Conservation (phyloP, 139 green algal genomes). For the Desmodesmus armatus region DNA sequence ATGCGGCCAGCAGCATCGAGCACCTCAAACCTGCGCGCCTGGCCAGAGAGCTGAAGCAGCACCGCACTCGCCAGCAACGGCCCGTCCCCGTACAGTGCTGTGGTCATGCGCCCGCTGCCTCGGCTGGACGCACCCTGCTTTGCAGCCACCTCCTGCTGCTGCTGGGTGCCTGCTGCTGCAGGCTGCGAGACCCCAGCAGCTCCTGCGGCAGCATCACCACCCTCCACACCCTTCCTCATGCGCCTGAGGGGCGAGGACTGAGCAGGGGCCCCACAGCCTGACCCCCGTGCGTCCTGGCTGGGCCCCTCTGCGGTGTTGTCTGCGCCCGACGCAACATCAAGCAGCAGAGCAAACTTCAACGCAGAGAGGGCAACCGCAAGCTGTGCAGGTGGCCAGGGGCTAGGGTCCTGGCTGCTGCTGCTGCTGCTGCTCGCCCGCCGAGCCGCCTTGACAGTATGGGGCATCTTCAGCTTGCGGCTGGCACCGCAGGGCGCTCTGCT, state of each 20-base stretch:
- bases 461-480: slow-evolving; percentile 25
- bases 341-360: slow-evolving; percentile 28
- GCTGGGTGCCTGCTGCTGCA: neutral
- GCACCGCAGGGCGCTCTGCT: too few species aligned
- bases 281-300: too few species aligned
- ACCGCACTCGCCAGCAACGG: slow-evolving; percentile 28
- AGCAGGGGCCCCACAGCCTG: too few species aligned
- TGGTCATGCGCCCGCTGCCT: neutral
- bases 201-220: neutral
- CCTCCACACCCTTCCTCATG: neutral
- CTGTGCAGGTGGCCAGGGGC: too few species aligned
- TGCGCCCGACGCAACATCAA: neutral
- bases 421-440: neutral
- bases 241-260: slow-evolving; percentile 23
- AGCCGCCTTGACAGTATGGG: neutral
- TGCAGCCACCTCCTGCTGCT: neutral
- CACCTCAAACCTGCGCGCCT: neutral
- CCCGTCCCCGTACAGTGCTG: slow-evolving; percentile 31
- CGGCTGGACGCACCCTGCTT: neutral
- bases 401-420: neutral
- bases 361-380: slow-evolving; percentile 29
- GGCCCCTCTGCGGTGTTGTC: neutral
- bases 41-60: slow-evolving; percentile 32
- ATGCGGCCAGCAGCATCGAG: slow-evolving; percentile 27
- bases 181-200: neutral